These are phyloP conservation scores for Fusarium bulbicola DNA, from an alignment of 2,329 filamentous ascomycete species.

Conservation along the genomic window DNA sequence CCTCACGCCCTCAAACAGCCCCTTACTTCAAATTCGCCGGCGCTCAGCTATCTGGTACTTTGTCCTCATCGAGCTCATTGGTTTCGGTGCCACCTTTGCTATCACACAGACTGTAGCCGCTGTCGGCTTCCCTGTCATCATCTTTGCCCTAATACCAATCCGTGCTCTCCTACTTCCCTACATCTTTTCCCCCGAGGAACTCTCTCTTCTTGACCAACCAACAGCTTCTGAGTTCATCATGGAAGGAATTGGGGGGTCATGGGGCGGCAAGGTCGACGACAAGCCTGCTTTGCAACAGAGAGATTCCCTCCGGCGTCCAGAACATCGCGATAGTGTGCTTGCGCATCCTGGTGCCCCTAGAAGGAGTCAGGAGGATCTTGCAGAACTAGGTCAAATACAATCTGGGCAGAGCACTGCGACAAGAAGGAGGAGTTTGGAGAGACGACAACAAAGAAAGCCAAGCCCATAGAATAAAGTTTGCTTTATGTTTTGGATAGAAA, in stretches of 20 bases:
- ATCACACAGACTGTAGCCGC: constrained; percentile 86
- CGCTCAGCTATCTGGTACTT: constrained; percentile 75
- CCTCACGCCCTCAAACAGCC: constrained; percentile 68
- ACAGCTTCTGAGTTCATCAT: constrained; percentile 80
- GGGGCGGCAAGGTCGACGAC: constrained; percentile 52
- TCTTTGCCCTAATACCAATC: constrained; percentile 73
- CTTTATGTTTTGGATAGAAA: not conserved
- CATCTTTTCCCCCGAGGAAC: constrained; percentile 68
- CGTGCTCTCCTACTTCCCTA: constrained; percentile 71
- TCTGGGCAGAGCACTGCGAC: constrained; percentile 45
- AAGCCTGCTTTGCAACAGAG: constrained; percentile 22
- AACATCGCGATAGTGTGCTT: constrained; percentile 39
- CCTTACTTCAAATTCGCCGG: constrained; percentile 69
- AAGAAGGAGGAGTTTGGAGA: constrained; percentile 42
- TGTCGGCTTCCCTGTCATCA: constrained; percentile 81
- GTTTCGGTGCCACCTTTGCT: constrained; percentile 81
- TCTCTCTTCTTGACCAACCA: constrained; percentile 73
- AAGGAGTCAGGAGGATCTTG: constrained; percentile 48
- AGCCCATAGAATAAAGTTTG: constrained; percentile 2
- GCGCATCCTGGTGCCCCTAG: constrained; percentile 41
- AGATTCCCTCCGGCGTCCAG: constrained; percentile 1
- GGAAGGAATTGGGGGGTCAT: constrained; percentile 75
- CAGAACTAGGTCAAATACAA: constrained; percentile 46
- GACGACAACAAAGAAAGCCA: constrained; percentile 21
- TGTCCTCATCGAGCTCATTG: constrained; percentile 72